phyloP scores from a whole-genome alignment of 108 stramenopile species.

The Pseudonitzschia pungens region DNA sequence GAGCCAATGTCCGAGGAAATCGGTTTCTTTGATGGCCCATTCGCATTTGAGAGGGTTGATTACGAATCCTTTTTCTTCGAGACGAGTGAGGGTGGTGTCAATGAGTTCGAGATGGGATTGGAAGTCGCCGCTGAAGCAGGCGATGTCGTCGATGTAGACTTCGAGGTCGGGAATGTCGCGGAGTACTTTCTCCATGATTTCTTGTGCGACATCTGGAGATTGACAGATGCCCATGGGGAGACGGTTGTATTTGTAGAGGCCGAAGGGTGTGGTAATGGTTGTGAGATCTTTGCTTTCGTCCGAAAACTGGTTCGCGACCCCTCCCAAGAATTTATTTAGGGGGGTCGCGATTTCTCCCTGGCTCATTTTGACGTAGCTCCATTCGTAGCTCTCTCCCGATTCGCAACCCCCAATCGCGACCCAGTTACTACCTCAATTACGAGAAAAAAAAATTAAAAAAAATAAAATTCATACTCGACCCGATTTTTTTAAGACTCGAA shows the following conservation, averaged over 20 bases:
- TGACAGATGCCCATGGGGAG: slow-evolving; percentile 45
- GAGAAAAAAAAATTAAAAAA: too few relatives aligned
- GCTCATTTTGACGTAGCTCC: too few relatives aligned
- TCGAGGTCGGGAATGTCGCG: background rate
- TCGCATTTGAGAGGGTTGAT: slow-evolving; percentile 50
- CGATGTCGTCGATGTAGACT: background rate
- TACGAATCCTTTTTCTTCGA: slow-evolving; percentile 32
- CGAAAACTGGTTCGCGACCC: too few relatives aligned
- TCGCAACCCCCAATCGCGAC: too few relatives aligned
- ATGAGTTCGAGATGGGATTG: background rate
- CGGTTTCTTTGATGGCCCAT: slow-evolving; percentile 42
- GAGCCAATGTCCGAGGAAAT: slow-evolving; percentile 29
- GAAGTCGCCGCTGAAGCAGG: background rate
- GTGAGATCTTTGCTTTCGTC: slow-evolving; percentile 23
- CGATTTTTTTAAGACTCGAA: too few relatives aligned
- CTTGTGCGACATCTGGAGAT: slow-evolving; percentile 40
- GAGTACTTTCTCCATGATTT: slow-evolving; percentile 39
- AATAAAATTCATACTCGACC: too few relatives aligned
- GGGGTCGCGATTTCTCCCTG: too few relatives aligned
- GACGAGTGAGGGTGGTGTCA: slow-evolving; percentile 1
- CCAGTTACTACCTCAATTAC: too few relatives aligned
- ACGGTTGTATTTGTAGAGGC: slow-evolving; percentile 37
- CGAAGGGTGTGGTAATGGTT: slow-evolving; percentile 44
- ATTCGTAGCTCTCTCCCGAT: too few relatives aligned
- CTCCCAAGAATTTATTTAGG: too few relatives aligned